These are phyloP conservation scores for Fusarium longipes DNA, from an alignment of 2,329 filamentous ascomycete species.

Conservation along the genomic window DNA sequence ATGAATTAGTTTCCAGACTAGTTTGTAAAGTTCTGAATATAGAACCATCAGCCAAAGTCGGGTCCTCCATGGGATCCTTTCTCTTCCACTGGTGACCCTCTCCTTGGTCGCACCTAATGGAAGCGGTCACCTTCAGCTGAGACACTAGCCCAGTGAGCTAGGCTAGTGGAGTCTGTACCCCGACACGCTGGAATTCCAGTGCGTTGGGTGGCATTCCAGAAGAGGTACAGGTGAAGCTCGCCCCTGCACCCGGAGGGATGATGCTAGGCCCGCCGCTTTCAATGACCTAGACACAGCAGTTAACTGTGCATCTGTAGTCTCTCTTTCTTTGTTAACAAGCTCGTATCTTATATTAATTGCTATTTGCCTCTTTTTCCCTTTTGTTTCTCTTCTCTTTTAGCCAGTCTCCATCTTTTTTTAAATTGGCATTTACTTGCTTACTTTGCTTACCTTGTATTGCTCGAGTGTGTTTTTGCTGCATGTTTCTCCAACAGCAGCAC, in stretches of 20 bases:
- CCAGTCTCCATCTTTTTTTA: neutral
- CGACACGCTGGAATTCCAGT: slow-evolving; percentile 35
- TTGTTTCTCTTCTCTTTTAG: neutral
- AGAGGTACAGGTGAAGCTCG: neutral
- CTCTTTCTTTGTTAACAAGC: slow-evolving; percentile 1
- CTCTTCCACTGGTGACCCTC: neutral
- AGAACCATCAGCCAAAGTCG: slow-evolving; percentile 5
- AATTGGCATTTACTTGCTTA: neutral
- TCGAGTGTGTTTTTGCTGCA: neutral
- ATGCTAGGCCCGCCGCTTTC: slow-evolving; percentile 5
- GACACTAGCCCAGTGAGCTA: slow-evolving; percentile 1
- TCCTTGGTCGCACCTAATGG: slow-evolving; percentile 19
- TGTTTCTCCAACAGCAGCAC: neutral
- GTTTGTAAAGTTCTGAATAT: neutral
- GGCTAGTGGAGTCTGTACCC: neutral
- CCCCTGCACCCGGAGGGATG: slow-evolving; percentile 12
- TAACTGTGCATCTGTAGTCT: slow-evolving; percentile 4
- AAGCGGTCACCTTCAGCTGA: neutral
- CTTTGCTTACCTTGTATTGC: neutral
- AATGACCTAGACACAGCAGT: slow-evolving; percentile 9
- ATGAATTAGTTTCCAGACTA: neutral
- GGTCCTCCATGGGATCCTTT: slow-evolving; percentile 17
- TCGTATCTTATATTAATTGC: slow-evolving; percentile 31
- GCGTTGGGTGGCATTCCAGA: slow-evolving; percentile 34
- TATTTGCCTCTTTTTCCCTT: slow-evolving; percentile 3